Evolutionary conservation across 1,139 yeast genomes (phyloP).

Genomic region (Taphrina confusa): DNA sequence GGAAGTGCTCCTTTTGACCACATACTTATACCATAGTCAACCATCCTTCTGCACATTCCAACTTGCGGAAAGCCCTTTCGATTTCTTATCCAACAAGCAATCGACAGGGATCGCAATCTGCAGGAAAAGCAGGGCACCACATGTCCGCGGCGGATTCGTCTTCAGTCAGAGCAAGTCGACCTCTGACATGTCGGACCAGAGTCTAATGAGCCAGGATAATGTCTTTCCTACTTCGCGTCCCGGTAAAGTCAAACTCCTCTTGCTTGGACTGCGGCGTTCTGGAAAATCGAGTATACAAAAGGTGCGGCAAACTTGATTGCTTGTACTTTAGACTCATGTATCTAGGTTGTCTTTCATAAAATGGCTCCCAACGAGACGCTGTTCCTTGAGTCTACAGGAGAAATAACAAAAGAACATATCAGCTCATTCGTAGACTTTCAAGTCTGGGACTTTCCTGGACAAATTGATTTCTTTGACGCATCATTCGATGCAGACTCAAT

Average conservation of each 20-base stretch:
- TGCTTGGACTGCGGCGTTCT: constrained; percentile 37
- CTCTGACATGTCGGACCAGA: neutral
- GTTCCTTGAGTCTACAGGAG: constrained; percentile 84
- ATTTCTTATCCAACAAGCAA: too few relatives aligned
- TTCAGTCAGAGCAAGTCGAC: neutral
- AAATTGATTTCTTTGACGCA: constrained; percentile 83
- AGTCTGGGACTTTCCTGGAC: constrained; percentile 97
- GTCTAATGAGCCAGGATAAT: constrained; percentile 1
- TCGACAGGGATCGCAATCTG: too few relatives aligned
- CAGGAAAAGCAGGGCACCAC: neutral
- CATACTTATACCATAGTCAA: too few relatives aligned
- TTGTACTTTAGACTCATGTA: neutral
- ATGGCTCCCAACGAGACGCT: constrained; percentile 95
- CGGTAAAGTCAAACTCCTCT: constrained; percentile 29
- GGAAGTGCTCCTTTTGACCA: too few relatives aligned
- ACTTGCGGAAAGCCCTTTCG: too few relatives aligned
- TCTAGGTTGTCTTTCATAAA: constrained; percentile 83
- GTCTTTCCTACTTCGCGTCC: neutral
- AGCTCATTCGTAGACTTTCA: constrained; percentile 78
- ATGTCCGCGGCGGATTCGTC: constrained; percentile 6
- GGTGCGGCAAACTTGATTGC: constrained; percentile 2
- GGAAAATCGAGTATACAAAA: constrained; percentile 39
- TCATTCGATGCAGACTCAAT: constrained; percentile 71
- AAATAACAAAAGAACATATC: constrained; percentile 78
- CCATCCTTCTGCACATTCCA: too few relatives aligned